phyloP scores from a whole-genome alignment of 495 filamentous ascomycete species.

The Cercophora sp. region DNA sequence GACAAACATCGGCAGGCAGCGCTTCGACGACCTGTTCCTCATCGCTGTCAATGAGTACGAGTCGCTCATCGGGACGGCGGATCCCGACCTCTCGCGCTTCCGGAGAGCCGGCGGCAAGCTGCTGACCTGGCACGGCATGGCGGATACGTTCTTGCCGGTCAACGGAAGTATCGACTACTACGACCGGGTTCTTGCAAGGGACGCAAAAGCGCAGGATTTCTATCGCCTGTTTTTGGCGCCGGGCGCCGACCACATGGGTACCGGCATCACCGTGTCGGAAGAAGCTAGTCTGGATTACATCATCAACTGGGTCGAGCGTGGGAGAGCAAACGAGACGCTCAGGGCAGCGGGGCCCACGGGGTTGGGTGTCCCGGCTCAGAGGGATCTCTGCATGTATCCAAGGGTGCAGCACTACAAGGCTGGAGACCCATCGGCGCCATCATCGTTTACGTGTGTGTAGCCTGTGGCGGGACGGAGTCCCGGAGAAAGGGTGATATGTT shows the following conservation, averaged over 20 bases:
- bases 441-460: too few species aligned
- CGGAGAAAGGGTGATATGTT: too few species aligned
- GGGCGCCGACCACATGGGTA: slow-evolving; percentile 26
- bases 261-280: slow-evolving; percentile 14
- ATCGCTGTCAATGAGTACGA: slow-evolving; percentile 23
- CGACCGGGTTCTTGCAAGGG: slow-evolving; percentile 16
- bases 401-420: not conserved
- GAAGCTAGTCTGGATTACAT: not conserved
- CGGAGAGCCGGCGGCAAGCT: slow-evolving; percentile 34
- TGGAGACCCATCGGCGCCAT: not conserved
- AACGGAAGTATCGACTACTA: slow-evolving; percentile 26
- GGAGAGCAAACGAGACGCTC: too few species aligned
- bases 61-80: slow-evolving; percentile 30
- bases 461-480: too few species aligned
- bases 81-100: slow-evolving; percentile 38
- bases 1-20: not conserved
- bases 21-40: slow-evolving; percentile 3
- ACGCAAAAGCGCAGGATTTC: slow-evolving; percentile 23
- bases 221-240: slow-evolving; percentile 36
- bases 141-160: slow-evolving; percentile 26
- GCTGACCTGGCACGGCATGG: slow-evolving; percentile 40
- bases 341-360: too few species aligned
- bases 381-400: not conserved
- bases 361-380: too few species aligned
- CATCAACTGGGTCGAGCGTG: slow-evolving; percentile 10